Base-by-base conservation (phyloP, 257 asterid genomes). In the Solanum pimpinellifolium region DNA sequence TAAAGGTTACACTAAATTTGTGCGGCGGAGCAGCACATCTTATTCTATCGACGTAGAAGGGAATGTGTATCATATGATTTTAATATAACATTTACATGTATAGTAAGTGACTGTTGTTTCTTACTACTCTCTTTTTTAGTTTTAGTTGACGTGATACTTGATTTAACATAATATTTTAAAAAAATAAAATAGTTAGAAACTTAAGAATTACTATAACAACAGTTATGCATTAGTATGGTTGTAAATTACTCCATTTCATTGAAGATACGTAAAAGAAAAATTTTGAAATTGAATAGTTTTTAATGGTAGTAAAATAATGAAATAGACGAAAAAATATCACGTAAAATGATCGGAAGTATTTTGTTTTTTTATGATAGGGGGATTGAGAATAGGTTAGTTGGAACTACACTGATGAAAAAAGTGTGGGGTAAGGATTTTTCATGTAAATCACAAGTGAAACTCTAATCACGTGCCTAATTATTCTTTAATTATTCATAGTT, bases 191-290 rank as follows among this genome's bases (percentile, higher is more conserved):
- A 0, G 9, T 52, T 52, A 16, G 9, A 52, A 16, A 16, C 23
- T 16, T 16, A 16, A 2, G 10, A 0, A 5, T 5, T 15, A 49
- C 21, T 33, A 33, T 33, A 49, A 49, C 6, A 49, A 15, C 6
- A 1, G 2, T 15, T 49, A 14, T 49, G 16, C 16, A 47, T 47
- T 15, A 15, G 9, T 2, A 1, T 5, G 60, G 6, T 49, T 49
- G 0, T 49, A 49, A 49, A 49, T 49, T 49, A 33, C 35, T 33
- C 5, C 4, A 15, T 16, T 49, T 49, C 0, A 49, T 15, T 49
- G 6, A 0, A 20, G 3, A 5, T 33, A 33, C 35, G 5, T 49
- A 14, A 14, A 49, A 49, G 0, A 47, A 0, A 47, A 0, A 0
- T 4, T 13, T 49, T 49, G 21, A 49, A 49, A 0, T 46, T 15